A percentile compares a stretch with the other conserved stretches of the same genome.
Conservation (phyloP, 345 rosid species). For the Murraya paniculata region DNA sequence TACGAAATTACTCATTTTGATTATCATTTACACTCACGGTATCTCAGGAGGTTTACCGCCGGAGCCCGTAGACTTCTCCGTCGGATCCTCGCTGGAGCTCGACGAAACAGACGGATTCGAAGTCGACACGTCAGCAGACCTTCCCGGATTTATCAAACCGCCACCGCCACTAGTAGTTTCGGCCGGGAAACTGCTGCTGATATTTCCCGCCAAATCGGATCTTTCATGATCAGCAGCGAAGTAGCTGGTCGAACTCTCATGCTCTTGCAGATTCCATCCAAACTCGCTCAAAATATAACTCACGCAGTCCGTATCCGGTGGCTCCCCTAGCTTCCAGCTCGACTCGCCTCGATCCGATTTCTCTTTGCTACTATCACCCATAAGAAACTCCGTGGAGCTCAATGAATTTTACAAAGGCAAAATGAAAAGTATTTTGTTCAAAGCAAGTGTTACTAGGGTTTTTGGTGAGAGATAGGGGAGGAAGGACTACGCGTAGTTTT, state of each 20-base stretch:
- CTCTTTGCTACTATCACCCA: conserved; percentile 29
- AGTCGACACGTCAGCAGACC: conserved; percentile 43
- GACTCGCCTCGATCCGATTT: conserved; percentile 44
- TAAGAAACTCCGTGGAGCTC: neutral
- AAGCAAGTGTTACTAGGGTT: conserved; percentile 8
- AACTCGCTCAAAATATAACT: conserved; percentile 58
- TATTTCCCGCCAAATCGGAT: conserved; percentile 28
- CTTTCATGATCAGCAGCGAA: conserved; percentile 13
- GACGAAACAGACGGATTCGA: conserved; percentile 72
- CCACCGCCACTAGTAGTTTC: conserved; percentile 7
- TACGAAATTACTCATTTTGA: conserved; percentile 13
- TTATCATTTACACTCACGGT: conserved; percentile 64
- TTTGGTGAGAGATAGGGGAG: neutral
- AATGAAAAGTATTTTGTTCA: neutral
- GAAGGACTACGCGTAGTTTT: conserved; percentile 31
- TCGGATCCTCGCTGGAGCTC: conserved; percentile 81
- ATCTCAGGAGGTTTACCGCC: conserved; percentile 69
- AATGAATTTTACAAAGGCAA: neutral
- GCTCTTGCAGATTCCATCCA: conserved; percentile 55
- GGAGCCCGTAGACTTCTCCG: conserved; percentile 76
- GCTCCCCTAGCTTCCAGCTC: conserved; percentile 33
- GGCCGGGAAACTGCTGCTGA: conserved; percentile 9
- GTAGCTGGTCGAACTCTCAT: neutral
- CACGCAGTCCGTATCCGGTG: conserved; percentile 40
- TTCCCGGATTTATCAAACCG: neutral